Evolutionary conservation across 1,284 basidiomycete genomes (phyloP), one percentile per base, ranked within the genome.

Genomic region (Rhodotorula glutinis): DNA sequence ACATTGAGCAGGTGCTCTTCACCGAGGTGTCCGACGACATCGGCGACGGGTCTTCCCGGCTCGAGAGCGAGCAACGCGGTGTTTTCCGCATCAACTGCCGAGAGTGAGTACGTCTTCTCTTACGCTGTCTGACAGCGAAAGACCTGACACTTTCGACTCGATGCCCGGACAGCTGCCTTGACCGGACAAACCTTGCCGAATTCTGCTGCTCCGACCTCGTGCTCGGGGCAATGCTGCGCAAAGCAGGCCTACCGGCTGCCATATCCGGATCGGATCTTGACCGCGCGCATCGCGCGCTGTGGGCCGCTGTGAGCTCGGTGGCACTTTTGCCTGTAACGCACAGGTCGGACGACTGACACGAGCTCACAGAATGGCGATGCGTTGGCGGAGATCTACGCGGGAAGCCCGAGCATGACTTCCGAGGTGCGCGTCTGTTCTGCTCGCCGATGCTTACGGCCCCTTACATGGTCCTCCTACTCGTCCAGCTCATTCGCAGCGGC

Each of bases 51-150:
- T 44, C 43, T 7, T 13, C n/a, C 4, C 3, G 13, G 16, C 25
- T 51, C 16, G 49, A 27, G 8, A 16, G 11, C 13, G 25, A 27
- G 49, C 49, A 51, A 27, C 11, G 13, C 13, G 49, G 49, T 16
- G 49, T 51, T 25, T 27, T 51, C 16, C n/a, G 49, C n/a, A 17
- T 51, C 49, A 51, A 51, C 25, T 51, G 49, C 49, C 49, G 49
- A 14, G 49, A 51, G 47, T 49, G n/a, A 21, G 49, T 51, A 14
- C 23, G n/a, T 16, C 2, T 38, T 38, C 33, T 38, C 7, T 38
- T 38, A 11, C 5, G 33, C 33, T 11, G 5, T 11, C 33, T 5
- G 33, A 38, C 5, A 38, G 33, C 33, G 33, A 11, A 38, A 7
- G 7, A 38, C 7, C 33, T 38, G 33, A 38, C 11, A 38, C 11